Conservation (phyloP, 495 filamentous ascomycete species). For the Annulohypoxylon stygium region DNA sequence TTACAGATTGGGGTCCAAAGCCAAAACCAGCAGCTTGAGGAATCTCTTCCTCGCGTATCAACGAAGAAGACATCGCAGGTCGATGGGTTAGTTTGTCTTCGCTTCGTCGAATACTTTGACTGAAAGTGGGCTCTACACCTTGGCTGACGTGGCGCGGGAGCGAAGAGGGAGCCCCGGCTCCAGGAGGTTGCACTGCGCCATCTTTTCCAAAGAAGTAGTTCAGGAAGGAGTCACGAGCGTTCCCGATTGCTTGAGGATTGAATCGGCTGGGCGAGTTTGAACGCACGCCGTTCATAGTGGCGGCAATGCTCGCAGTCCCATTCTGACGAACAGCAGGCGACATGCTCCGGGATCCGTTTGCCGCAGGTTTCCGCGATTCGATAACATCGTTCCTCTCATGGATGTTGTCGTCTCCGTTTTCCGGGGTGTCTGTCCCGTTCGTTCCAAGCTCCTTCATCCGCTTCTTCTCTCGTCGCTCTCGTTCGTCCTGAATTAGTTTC, state of each 20-base stretch:
- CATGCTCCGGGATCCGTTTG: constrained; percentile 78
- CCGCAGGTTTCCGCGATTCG: constrained; percentile 55
- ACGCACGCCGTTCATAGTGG: constrained; percentile 75
- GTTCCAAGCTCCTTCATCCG: constrained; percentile 82
- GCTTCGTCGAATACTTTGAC: constrained; percentile 82
- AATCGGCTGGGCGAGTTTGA: constrained; percentile 73
- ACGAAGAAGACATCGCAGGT: constrained; percentile 46
- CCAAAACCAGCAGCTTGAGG: constrained; percentile 57
- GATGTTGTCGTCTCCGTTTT: constrained; percentile 79
- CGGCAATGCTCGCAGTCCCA: constrained; percentile 70
- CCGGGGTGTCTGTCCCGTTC: constrained; percentile 79
- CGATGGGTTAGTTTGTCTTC: constrained; percentile 70
- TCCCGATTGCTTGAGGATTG: constrained; percentile 60
- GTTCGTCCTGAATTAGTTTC: constrained; percentile 80
- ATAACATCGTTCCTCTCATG: constrained; percentile 69
- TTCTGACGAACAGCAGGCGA: constrained; percentile 81
- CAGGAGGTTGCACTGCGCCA: constrained; percentile 65
- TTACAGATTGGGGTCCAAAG: constrained; percentile 44
- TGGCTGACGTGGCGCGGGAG: constrained; percentile 77
- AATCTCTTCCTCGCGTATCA: constrained; percentile 52
- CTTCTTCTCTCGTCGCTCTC: constrained; percentile 83
- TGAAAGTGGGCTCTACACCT: constrained; percentile 81
- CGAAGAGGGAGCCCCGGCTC: constrained; percentile 55
- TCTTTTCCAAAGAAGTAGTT: constrained; percentile 99
- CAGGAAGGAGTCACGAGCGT: constrained; percentile 85